Evolutionary conservation across 768 basidiomycete species (phyloP).

Genomic region (Russula ochroleuca): DNA sequence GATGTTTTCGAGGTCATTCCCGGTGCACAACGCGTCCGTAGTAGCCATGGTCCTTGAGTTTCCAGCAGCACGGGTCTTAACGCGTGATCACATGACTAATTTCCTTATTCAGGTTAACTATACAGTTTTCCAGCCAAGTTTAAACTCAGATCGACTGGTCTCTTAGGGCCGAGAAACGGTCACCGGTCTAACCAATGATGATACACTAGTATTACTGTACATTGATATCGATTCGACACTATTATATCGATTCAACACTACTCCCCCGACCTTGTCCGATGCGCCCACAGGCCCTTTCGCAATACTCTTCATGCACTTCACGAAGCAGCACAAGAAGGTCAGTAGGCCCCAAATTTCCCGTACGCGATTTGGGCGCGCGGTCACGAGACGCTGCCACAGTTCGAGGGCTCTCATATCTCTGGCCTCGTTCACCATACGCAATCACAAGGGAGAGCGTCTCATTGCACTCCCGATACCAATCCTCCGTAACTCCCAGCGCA

Average conservation of each 20-base stretch:
- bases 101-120: too few species aligned
- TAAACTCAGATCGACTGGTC: too few species aligned
- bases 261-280: not conserved
- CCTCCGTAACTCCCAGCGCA: conserved; percentile 16
- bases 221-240: not conserved
- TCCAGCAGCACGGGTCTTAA: too few species aligned
- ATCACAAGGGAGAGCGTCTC: conserved; percentile 20
- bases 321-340: conserved; percentile 19
- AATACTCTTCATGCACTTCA: conserved; percentile 17
- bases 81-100: too few species aligned
- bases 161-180: too few species aligned
- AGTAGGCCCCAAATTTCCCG: conserved; percentile 4
- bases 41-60: too few species aligned
- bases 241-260: not conserved
- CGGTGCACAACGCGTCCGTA: too few species aligned
- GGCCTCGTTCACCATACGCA: conserved; percentile 18
- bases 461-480: conserved; percentile 23
- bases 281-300: not conserved
- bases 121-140: too few species aligned
- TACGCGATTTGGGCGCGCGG: conserved; percentile 16
- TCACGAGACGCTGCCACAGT: conserved; percentile 17
- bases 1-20: too few species aligned
- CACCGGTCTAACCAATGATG: too few species aligned
- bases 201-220: too few species aligned
- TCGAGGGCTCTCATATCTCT: conserved; percentile 16